Evolutionary conservation across 768 basidiomycete genomes (phyloP), one percentile per base, ranked within the genome.

Genomic region (Russula sp.): DNA sequence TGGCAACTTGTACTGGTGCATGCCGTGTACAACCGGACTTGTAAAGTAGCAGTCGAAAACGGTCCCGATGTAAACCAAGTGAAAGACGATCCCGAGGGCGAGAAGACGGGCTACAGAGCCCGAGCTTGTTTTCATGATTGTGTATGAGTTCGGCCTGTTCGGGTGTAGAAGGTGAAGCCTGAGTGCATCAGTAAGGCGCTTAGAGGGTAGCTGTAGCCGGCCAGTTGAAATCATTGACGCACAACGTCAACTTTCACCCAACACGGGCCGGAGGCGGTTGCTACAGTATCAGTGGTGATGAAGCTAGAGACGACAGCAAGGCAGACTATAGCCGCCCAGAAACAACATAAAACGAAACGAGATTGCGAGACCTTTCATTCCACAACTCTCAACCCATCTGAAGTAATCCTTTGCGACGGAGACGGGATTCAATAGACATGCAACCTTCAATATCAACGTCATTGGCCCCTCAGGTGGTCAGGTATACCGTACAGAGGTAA

Each of bases 21-120:
- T 91, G 55, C 88, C 89, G 77, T 85, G 80, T 27, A 90, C 88
- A 8, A 91, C 88, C 0, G 90, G 88, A 68, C 85, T 89, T 31
- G 84, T 88, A 72, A 94, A 94, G 72, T 94, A 94, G 73, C 91
- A 92, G 74, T 93, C 89, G 74, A 94, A 94, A 39, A 79, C 84
- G 3, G 87, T 84, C 40, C 79, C 81, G 57, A 88, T 87, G 73
- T 84, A 90, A 6, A 85, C 77, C 57, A 89, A 72, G 70, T 94
- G 91, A 70, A 92, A 91, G 44, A 86, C 70, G 42, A 93, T 78
- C 37, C 88, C 88, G 47, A 89, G 72, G n/a, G 82, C 62, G 16
- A 92, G 79, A 16, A 89, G 75, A 60, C 76, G 68, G 53, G 58
- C 55, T 53, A 66, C 55, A 18, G 61, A 60, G 61, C 58, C 54